Conservation (phyloP, 768 basidiomycete genomes). For the Lactarius akahatsu region DNA sequence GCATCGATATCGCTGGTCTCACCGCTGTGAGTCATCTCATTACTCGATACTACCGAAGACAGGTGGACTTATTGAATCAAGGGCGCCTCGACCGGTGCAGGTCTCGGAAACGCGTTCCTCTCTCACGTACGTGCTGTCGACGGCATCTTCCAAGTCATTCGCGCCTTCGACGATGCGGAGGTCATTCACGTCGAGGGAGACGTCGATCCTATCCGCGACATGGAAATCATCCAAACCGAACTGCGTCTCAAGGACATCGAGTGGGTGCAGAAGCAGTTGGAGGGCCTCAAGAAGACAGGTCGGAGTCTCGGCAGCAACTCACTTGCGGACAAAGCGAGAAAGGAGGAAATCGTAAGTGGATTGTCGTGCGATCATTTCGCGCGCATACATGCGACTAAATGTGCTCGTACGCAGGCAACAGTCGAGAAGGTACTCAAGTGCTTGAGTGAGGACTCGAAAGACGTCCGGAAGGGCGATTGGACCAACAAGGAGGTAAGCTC, state of each 20-base stretch:
- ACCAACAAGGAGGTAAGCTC: constrained; percentile 90
- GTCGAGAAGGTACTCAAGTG: constrained; percentile 83
- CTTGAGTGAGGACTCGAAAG: constrained; percentile 78
- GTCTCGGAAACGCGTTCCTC: constrained; percentile 96
- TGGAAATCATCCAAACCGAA: constrained; percentile 96
- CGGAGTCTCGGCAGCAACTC: constrained; percentile 70
- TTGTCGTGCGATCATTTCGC: not conserved
- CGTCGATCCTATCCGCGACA: constrained; percentile 92
- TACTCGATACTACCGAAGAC: constrained; percentile 7
- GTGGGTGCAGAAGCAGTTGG: constrained; percentile 93
- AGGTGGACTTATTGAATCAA: constrained; percentile 34
- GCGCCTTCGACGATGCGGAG: constrained; percentile 98
- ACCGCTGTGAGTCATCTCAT: constrained; percentile 65
- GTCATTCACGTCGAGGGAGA: constrained; percentile 99
- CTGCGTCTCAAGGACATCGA: constrained; percentile 96
- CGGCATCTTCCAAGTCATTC: constrained; percentile 97
- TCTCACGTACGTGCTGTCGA: constrained; percentile 98
- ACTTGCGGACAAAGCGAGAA: constrained; percentile 91
- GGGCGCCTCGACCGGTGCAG: constrained; percentile 97
- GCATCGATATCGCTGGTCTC: constrained; percentile 97
- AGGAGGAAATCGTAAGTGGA: constrained; percentile 84
- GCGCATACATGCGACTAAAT: not conserved
- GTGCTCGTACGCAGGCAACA: constrained; percentile 52
- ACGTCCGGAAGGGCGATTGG: constrained; percentile 93
- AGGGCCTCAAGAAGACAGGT: constrained; percentile 69